These are phyloP conservation scores for Calonectria ilicicola DNA, from an alignment of 2,329 filamentous ascomycete genomes.

Conservation along the genomic window DNA sequence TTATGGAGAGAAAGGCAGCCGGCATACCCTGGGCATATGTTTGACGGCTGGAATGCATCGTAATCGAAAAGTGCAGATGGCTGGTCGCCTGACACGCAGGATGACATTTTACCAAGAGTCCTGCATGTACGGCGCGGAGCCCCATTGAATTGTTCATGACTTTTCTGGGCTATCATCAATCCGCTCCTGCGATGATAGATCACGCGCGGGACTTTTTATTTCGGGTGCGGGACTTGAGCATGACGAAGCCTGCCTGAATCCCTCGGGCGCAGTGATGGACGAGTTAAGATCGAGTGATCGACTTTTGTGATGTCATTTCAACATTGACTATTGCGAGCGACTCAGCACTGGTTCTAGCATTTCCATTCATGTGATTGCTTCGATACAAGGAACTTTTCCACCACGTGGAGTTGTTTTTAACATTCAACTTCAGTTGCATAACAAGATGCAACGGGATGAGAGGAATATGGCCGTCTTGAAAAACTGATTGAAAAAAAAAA, in stretches of 20 bases:
- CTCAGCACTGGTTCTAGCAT: too few relatives aligned
- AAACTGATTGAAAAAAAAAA: not conserved
- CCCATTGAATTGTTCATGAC: not conserved
- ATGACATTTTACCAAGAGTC: not conserved
- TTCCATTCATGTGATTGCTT: not conserved
- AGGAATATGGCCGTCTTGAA: too few relatives aligned
- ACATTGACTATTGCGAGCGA: too few relatives aligned
- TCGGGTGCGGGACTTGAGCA: not conserved
- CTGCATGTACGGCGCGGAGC: not conserved
- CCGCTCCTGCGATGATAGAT: not conserved
- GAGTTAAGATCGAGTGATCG: not conserved
- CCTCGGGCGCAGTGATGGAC: not conserved
- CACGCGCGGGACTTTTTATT: not conserved
- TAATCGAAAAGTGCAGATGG: constrained; percentile 17
- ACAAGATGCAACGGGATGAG: too few relatives aligned
- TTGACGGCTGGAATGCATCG: constrained; percentile 9
- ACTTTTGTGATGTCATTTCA: not conserved
- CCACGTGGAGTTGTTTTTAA: too few relatives aligned
- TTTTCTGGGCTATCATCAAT: not conserved
- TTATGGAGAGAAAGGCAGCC: not conserved
- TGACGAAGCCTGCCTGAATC: not conserved
- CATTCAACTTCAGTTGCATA: too few relatives aligned
- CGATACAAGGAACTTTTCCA: not conserved
- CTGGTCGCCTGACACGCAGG: constrained; percentile 28
- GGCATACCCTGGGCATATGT: constrained; percentile 8